A percentile compares a stretch with the other conserved stretches of the same genome.
These are phyloP conservation scores for Hemileccinum rubropunctum DNA, from an alignment of 768 basidiomycete genomes.

Conservation along the genomic window DNA sequence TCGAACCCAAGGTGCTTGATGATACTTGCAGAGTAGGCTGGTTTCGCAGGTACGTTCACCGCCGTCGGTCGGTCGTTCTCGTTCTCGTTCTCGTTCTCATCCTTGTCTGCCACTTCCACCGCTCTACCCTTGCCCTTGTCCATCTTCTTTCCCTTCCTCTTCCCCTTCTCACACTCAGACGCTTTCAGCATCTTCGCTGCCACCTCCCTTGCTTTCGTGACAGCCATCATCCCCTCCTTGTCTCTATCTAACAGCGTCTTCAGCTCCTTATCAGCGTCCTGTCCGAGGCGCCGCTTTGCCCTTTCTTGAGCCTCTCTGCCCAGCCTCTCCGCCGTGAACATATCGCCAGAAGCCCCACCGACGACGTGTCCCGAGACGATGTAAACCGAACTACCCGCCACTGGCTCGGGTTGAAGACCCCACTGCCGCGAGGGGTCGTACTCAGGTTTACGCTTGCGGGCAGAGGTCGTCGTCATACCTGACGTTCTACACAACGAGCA, in stretches of 20 bases:
- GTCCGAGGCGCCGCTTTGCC: slow-evolving; percentile 58
- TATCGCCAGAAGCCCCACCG: slow-evolving; percentile 38
- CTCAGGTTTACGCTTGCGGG: slow-evolving; percentile 48
- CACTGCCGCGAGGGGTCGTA: slow-evolving; percentile 73
- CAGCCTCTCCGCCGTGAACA: slow-evolving; percentile 66
- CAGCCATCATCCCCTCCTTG: slow-evolving; percentile 63
- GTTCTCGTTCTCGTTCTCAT: slow-evolving; percentile 10
- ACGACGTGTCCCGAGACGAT: slow-evolving; percentile 79
- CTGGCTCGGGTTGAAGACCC: slow-evolving; percentile 62
- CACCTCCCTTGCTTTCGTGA: slow-evolving; percentile 58
- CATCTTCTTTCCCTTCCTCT: slow-evolving; percentile 13
- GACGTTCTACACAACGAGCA: slow-evolving; percentile 52
- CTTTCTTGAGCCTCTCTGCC: slow-evolving; percentile 80
- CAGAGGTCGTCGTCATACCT: slow-evolving; percentile 53
- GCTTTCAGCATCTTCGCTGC: slow-evolving; percentile 27
- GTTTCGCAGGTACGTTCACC: slow-evolving; percentile 30
- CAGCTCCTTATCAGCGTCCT: slow-evolving; percentile 61
- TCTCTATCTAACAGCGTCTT: slow-evolving; percentile 61
- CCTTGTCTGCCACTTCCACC: slow-evolving; percentile 6
- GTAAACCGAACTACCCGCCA: slow-evolving; percentile 56
- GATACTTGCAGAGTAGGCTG: slow-evolving; percentile 60
- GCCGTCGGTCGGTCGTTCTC: slow-evolving; percentile 17
- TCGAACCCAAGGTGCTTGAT: slow-evolving; percentile 80
- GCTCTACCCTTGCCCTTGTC: slow-evolving; percentile 18
- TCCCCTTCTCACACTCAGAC: slow-evolving; percentile 14